phyloP scores from a whole-genome alignment of 768 basidiomycete genomes.

The Heimioporus sp. region DNA sequence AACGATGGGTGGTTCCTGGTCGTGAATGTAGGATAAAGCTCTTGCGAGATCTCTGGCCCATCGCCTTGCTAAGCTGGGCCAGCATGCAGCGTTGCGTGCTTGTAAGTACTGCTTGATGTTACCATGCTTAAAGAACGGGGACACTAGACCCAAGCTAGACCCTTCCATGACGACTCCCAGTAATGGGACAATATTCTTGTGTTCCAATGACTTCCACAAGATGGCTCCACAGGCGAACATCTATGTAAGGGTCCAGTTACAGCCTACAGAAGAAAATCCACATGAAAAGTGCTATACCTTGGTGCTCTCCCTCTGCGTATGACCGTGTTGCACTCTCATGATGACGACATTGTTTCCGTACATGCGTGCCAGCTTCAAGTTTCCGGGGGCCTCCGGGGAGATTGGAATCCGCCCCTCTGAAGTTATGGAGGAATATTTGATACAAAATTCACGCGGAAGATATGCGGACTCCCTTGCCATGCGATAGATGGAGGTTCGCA shows the following conservation, averaged over 20 bases:
- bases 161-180: slow-evolving; percentile 14
- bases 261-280: neutral
- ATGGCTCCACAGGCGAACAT: slow-evolving; percentile 26
- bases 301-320: neutral
- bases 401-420: neutral
- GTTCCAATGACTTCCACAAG: slow-evolving; percentile 23
- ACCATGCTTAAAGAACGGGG: slow-evolving; percentile 21
- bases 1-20: slow-evolving; percentile 27
- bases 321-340: slow-evolving; percentile 20
- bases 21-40: slow-evolving; percentile 25
- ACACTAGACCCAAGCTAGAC: slow-evolving; percentile 19
- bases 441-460: slow-evolving; percentile 15
- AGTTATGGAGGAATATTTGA: slow-evolving; percentile 1
- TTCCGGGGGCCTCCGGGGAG: slow-evolving; percentile 17
- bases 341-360: slow-evolving; percentile 18
- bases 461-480: slow-evolving; percentile 29
- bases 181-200: slow-evolving; percentile 29
- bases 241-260: slow-evolving; percentile 1
- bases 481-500: slow-evolving; percentile 23
- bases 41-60: slow-evolving; percentile 17
- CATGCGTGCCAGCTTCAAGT: slow-evolving; percentile 17
- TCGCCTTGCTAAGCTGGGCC: slow-evolving; percentile 3
- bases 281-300: slow-evolving; percentile 9
- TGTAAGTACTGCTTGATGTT: slow-evolving; percentile 12
- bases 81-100: neutral